These are phyloP conservation scores for Phytophthora capsici DNA, from an alignment of 352 stramenopile genomes.

Conservation along the genomic window DNA sequence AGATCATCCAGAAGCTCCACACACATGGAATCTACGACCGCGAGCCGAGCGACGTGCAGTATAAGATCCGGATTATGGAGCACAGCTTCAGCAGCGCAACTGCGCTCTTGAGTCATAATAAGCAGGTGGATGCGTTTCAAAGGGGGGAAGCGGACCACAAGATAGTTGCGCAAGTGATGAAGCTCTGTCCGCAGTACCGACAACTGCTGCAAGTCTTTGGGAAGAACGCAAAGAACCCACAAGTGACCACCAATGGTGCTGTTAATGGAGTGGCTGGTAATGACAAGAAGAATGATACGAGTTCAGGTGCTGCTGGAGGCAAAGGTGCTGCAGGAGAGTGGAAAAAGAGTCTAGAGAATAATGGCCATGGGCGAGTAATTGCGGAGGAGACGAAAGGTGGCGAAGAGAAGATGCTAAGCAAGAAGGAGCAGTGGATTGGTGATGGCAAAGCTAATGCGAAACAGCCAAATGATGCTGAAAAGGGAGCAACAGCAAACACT, in stretches of 20 bases:
- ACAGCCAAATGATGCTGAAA: neutral
- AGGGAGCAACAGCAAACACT: no score
- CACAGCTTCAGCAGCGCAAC: conserved; percentile 26
- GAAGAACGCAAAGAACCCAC: neutral
- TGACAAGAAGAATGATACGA: conserved; percentile 3
- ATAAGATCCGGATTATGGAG: conserved; percentile 23
- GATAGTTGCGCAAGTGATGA: conserved; percentile 17
- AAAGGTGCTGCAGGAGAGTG: conserved; percentile 16
- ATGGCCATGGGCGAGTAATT: neutral
- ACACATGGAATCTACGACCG: conserved; percentile 25
- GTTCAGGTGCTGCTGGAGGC: neutral
- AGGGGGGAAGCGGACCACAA: conserved; percentile 15
- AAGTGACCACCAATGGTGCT: neutral
- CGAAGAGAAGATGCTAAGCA: neutral
- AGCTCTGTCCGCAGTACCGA: conserved; percentile 41
- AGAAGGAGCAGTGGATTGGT: neutral
- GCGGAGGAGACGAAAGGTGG: neutral
- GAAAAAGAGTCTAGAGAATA: conserved; percentile 29
- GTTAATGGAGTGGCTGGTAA: neutral
- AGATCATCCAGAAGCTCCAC: conserved; percentile 24
- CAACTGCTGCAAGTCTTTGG: conserved; percentile 34
- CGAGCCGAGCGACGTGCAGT: conserved; percentile 17
- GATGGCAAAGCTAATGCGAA: neutral
- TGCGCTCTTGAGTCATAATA: conserved; percentile 21
- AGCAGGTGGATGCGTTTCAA: conserved; percentile 32